Base-by-base conservation (phyloP, 768 basidiomycete species). In the Calocera viscosa region DNA sequence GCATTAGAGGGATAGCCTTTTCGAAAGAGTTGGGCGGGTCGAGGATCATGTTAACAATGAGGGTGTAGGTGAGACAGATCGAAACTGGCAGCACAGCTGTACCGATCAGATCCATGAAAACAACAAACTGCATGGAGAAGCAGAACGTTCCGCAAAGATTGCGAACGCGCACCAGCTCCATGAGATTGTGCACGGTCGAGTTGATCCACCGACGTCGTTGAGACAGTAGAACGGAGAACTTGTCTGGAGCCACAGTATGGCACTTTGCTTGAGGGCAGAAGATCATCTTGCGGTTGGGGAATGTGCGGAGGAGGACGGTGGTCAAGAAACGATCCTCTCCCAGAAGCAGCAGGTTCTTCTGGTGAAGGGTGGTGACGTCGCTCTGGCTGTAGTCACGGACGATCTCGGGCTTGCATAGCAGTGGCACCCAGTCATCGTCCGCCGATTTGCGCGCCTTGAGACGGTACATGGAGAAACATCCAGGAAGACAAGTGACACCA, bases 391-490 rank as follows among this genome's bases (percentile, higher is more conserved):
- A 99, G 74, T 98, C 93, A 73, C 91, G 89, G 68, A 96, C 91
- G 68, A 99, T 96, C 76, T 96, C 92, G 19, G 94, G 94, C 73
- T 97, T 96, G 76, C 90, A 86, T 74, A 99, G 90, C 69, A 99
- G 85, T 2, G 96, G 96, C 26, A 99, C 83, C 96, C 96, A 99
- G 73, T 99, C 96, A 69, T 94, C 91, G 65, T 94, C 94, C 24
- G 82, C 82, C 19, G 83, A 75, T 73, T 88, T 92, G 65, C 96
- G 84, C 8, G 94, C 94, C 76, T 99, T 99, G 74, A 99, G 82
- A 65, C 96, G 83, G 78, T 98, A 98, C 95, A 99, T 99, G 65
- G 94, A 96, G 80, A 99, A 99, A 77, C 96, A 99, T n/a, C 96
- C 96, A 0, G 96, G 96, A 32, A 98, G 81, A 80, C 96, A 99